Conservation (phyloP, 495 filamentous ascomycete genomes). For the Hypoxylon trugodes region DNA sequence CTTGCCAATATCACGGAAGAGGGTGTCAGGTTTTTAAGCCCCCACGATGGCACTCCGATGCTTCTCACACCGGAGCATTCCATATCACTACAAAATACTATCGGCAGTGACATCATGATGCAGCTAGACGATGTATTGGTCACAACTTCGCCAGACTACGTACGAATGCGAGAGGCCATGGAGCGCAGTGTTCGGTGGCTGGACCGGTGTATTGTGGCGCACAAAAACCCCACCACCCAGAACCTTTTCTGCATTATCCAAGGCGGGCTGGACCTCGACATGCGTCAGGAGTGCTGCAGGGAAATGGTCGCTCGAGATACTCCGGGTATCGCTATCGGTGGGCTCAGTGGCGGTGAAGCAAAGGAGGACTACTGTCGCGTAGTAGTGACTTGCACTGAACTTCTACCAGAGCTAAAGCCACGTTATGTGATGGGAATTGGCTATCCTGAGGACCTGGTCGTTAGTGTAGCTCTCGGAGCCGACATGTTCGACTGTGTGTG, state of each 20-base stretch:
- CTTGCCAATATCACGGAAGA: slow-evolving; percentile 94
- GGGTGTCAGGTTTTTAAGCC: slow-evolving; percentile 92
- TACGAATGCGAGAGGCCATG: slow-evolving; percentile 93
- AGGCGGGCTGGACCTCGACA: slow-evolving; percentile 89
- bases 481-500: slow-evolving; percentile 99
- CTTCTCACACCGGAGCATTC: slow-evolving; percentile 97
- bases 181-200: slow-evolving; percentile 97
- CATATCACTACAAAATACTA: slow-evolving; percentile 93
- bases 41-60: slow-evolving; percentile 97
- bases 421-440: slow-evolving; percentile 99
- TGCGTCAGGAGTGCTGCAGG: slow-evolving; percentile 81
- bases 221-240: slow-evolving; percentile 80
- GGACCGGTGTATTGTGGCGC: slow-evolving; percentile 92
- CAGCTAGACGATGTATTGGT: slow-evolving; percentile 97
- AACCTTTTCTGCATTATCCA: slow-evolving; percentile 99
- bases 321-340: slow-evolving; percentile 95
- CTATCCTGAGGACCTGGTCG: slow-evolving; percentile 93
- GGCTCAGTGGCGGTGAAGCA: slow-evolving; percentile 82
- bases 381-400: slow-evolving; percentile 82
- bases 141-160: slow-evolving; percentile 88
- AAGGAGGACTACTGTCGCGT: slow-evolving; percentile 67
- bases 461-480: slow-evolving; percentile 89
- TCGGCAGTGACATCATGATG: slow-evolving; percentile 99
- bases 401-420: slow-evolving; percentile 89
- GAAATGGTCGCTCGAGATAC: slow-evolving; percentile 94